Conservation (phyloP, 1,284 basidiomycete genomes). For the Austroboletus novae-zelandiae region DNA sequence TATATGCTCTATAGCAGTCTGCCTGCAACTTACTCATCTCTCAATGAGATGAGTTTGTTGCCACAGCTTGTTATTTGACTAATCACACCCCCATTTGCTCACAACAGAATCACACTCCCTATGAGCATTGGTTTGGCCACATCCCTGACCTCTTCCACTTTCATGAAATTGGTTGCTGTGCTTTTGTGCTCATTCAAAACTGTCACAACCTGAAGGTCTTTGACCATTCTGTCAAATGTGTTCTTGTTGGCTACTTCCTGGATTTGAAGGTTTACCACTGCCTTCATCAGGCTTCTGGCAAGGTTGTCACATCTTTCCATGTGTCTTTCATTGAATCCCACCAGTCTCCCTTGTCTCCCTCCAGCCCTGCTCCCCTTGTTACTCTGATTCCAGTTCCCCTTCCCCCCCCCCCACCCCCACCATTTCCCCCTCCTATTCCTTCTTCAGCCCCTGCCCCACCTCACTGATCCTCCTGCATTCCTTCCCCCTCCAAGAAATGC, state of each 20-base stretch:
- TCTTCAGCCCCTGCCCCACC: too few species aligned
- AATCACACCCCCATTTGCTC: background rate
- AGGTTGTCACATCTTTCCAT: background rate
- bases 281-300: background rate
- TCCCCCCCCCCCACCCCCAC: too few species aligned
- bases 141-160: background rate
- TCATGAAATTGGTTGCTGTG: background rate
- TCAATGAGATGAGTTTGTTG: background rate
- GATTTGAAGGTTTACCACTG: constrained; percentile 1
- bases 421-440: too few species aligned
- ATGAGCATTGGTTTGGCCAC: background rate
- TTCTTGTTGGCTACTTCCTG: background rate
- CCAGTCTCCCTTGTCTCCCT: too few species aligned
- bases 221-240: background rate
- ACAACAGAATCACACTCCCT: background rate
- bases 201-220: background rate
- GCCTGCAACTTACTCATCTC: too few species aligned
- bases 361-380: too few species aligned
- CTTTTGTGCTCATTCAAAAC: background rate
- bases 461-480: too few species aligned
- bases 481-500: too few species aligned
- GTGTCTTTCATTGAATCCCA: constrained; percentile 2
- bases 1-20: too few species aligned
- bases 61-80: background rate
- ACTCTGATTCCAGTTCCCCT: background rate